phyloP scores from a whole-genome alignment of 164 flowering plant species.

The Cinnamomum micranthum region DNA sequence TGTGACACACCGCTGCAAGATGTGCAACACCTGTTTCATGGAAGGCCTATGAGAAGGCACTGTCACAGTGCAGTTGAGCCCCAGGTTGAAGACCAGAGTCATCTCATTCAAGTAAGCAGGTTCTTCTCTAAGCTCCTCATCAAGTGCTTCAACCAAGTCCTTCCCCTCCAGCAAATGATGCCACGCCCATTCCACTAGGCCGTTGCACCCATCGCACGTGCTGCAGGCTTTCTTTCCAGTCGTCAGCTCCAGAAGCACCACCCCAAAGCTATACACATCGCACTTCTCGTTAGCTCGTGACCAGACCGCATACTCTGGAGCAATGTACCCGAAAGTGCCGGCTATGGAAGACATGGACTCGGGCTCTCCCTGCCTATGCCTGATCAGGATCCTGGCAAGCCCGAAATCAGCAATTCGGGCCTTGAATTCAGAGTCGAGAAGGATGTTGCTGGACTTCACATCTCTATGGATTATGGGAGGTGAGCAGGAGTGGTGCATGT shows the following conservation, averaged over 20 bases:
- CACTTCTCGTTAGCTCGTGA: slow-evolving; percentile 63
- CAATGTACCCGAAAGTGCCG: slow-evolving; percentile 85
- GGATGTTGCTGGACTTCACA: slow-evolving; percentile 79
- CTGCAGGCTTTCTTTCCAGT: slow-evolving; percentile 71
- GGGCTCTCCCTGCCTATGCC: slow-evolving; percentile 32
- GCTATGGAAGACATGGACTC: slow-evolving; percentile 65
- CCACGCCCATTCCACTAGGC: slow-evolving; percentile 87
- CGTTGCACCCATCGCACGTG: slow-evolving; percentile 45
- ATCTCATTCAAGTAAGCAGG: slow-evolving; percentile 45
- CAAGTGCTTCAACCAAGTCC: slow-evolving; percentile 37
- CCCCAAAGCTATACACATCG: slow-evolving; percentile 88
- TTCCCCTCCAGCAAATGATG: slow-evolving; percentile 35
- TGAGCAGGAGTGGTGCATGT: slow-evolving; percentile 83
- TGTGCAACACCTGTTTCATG: slow-evolving; percentile 66
- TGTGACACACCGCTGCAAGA: slow-evolving; percentile 34
- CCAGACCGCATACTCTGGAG: slow-evolving; percentile 82
- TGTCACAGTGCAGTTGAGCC: slow-evolving; percentile 61
- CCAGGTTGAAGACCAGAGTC: slow-evolving; percentile 52
- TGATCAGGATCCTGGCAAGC: slow-evolving; percentile 55
- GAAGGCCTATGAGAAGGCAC: slow-evolving; percentile 60
- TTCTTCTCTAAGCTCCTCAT: slow-evolving; percentile 46
- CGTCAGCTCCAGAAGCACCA: slow-evolving; percentile 73
- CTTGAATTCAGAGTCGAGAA: slow-evolving; percentile 63
- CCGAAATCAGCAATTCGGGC: slow-evolving; percentile 89
- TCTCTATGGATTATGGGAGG: slow-evolving; percentile 79